These are phyloP conservation scores for Hypoxylon sp. DNA, from an alignment of 2,329 filamentous ascomycete genomes.

Conservation along the genomic window DNA sequence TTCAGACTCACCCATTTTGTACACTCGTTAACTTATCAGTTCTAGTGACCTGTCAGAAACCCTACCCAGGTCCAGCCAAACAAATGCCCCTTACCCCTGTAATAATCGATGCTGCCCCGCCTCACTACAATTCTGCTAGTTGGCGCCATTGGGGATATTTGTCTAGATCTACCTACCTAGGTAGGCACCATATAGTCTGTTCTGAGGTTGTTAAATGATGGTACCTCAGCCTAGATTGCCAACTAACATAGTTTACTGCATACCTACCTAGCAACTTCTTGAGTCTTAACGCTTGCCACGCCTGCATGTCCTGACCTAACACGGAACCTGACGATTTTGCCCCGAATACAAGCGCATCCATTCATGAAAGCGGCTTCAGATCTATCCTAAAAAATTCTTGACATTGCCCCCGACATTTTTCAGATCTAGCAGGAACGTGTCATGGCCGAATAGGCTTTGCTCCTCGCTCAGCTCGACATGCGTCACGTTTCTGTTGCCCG, in stretches of 20 bases:
- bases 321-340: background rate
- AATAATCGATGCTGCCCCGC: background rate
- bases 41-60: background rate
- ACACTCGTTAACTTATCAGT: too few species aligned
- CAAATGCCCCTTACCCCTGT: background rate
- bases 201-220: too few species aligned
- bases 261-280: too few species aligned
- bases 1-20: background rate
- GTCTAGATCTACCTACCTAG: too few species aligned
- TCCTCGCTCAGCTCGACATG: slow-evolving; percentile 95
- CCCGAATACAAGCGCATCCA: background rate
- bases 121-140: too few species aligned
- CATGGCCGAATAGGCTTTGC: slow-evolving; percentile 93
- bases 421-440: slow-evolving; percentile 93
- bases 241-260: background rate
- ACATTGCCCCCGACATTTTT: slow-evolving; percentile 91
- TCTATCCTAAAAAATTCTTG: slow-evolving; percentile 78
- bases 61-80: background rate
- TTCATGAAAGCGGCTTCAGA: background rate
- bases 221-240: background rate
- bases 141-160: too few species aligned
- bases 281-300: too few species aligned
- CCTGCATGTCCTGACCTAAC: slow-evolving; percentile 1
- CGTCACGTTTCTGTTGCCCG: slow-evolving; percentile 84
- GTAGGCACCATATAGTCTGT: too few species aligned